These are phyloP conservation scores for Eimeria brunetti DNA, from an alignment of 169 alveolate genomes.

Conservation along the genomic window DNA sequence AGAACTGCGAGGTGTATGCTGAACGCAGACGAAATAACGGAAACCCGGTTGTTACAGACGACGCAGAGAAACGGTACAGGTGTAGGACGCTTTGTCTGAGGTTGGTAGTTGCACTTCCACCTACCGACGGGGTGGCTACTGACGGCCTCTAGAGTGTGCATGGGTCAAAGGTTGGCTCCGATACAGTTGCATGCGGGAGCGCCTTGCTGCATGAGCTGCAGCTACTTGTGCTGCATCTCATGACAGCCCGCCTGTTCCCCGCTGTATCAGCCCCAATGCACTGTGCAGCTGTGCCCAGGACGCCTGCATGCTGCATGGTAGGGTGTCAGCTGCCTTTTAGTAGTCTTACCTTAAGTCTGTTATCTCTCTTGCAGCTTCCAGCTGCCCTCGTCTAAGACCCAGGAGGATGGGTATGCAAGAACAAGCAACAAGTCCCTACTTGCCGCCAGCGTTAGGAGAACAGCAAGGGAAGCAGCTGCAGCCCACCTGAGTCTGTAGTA, in stretches of 20 bases:
- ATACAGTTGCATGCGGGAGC: not conserved
- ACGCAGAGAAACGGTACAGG: not conserved
- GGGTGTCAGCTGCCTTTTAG: too few species aligned
- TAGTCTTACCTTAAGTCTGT: not conserved
- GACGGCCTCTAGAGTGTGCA: not conserved
- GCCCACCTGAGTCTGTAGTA: not conserved
- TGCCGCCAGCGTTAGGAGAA: not conserved
- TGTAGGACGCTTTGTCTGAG: not conserved
- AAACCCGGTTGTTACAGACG: not conserved
- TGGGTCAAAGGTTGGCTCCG: not conserved
- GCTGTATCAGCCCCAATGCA: not conserved
- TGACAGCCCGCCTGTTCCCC: not conserved
- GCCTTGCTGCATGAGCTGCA: not conserved
- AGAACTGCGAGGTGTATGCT: too few species aligned
- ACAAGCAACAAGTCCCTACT: not conserved
- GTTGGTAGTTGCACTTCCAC: not conserved
- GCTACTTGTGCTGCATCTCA: not conserved
- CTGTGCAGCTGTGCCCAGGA: not conserved
- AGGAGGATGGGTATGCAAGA: not conserved
- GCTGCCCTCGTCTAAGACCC: not conserved
- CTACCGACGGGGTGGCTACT: not conserved
- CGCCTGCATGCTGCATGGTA: not conserved
- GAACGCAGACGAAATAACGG: not conserved
- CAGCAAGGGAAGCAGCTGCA: not conserved
- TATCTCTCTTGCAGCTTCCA: not conserved